A percentile compares a stretch with the other conserved stretches of the same genome.
phyloP scores from a whole-genome alignment of 768 basidiomycete genomes.

The Terana coerulea region DNA sequence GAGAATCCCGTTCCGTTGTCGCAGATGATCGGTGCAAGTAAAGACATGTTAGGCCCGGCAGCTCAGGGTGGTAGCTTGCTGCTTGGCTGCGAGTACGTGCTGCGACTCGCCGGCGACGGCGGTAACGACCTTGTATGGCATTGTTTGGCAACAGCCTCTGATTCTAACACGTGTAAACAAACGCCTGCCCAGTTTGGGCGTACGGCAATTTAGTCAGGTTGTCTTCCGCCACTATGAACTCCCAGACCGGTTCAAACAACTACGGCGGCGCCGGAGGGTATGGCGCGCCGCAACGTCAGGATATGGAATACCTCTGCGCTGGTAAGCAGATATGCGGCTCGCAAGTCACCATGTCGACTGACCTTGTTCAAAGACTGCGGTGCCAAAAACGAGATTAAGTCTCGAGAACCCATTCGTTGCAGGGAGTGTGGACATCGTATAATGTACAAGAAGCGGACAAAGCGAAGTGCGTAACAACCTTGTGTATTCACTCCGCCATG shows the following conservation, averaged over 20 bases:
- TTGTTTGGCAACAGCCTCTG: conserved; percentile 14
- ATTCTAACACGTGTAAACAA: conserved; percentile 18
- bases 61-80: no score
- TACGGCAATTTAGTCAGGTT: conserved; percentile 1
- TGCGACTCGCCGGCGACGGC: conserved; percentile 10
- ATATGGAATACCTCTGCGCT: conserved; percentile 87
- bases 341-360: neutral
- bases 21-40: conserved; percentile 91
- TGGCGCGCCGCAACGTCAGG: conserved; percentile 31
- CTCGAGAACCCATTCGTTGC: conserved; percentile 92
- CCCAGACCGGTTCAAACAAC: conserved; percentile 2
- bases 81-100: conserved; percentile 6
- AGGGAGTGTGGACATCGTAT: conserved; percentile 96
- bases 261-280: neutral
- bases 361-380: conserved; percentile 63
- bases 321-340: conserved; percentile 39
- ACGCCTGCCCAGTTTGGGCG: conserved; percentile 1
- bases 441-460: conserved; percentile 98
- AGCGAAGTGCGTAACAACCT: conserved; percentile 64
- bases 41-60: conserved; percentile 52
- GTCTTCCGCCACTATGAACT: conserved; percentile 11
- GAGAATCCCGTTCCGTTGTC: conserved; percentile 98
- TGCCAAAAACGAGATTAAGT: conserved; percentile 85
- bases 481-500: neutral
- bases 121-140: conserved; percentile 6